Evolutionary conservation across 2,329 filamentous ascomycete genomes (phyloP).

Genomic region (Neoarthrinium moseri): DNA sequence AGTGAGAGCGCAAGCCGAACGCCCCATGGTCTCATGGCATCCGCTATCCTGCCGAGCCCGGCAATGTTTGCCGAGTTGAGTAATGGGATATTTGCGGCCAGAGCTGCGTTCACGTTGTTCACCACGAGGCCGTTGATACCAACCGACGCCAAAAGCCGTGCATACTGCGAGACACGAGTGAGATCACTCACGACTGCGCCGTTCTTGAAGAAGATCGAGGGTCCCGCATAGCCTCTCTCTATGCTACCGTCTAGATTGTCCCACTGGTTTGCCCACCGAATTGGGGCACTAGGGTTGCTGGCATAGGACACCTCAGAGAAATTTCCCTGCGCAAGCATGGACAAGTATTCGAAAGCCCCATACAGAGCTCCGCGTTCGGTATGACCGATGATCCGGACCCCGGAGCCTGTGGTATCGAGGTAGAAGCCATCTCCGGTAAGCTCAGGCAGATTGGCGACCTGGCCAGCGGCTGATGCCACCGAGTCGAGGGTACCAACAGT

Average conservation of each 20-base stretch:
- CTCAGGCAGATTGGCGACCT: conserved; percentile 29
- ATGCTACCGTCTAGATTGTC: conserved; percentile 69
- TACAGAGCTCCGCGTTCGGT: conserved; percentile 69
- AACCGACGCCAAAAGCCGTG: conserved; percentile 64
- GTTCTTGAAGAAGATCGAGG: conserved; percentile 66
- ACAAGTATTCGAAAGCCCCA: conserved; percentile 68
- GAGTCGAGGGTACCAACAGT: conserved; percentile 48
- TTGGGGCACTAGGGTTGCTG: conserved; percentile 45
- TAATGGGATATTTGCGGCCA: conserved; percentile 59
- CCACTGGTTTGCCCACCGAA: conserved; percentile 74
- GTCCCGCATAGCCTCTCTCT: conserved; percentile 66
- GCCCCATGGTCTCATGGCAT: conserved; percentile 66
- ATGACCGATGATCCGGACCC: conserved; percentile 59
- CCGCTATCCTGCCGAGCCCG: conserved; percentile 61
- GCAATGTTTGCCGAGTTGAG: conserved; percentile 57
- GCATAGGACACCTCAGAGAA: conserved; percentile 50
- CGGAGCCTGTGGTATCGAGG: conserved; percentile 45
- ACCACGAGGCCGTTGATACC: conserved; percentile 65
- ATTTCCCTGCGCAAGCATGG: conserved; percentile 44
- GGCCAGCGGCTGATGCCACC: conserved; percentile 35
- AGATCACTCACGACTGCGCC: conserved; percentile 57
- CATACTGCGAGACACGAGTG: conserved; percentile 60
- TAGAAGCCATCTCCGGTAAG: conserved; percentile 61
- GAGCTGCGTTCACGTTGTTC: conserved; percentile 76
- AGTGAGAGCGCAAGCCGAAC: conserved; percentile 65